Evolutionary conservation across 106 monocot genomes (phyloP), one percentile per base, ranked within the genome.

Genomic region (Platanthera guangdongensis): DNA sequence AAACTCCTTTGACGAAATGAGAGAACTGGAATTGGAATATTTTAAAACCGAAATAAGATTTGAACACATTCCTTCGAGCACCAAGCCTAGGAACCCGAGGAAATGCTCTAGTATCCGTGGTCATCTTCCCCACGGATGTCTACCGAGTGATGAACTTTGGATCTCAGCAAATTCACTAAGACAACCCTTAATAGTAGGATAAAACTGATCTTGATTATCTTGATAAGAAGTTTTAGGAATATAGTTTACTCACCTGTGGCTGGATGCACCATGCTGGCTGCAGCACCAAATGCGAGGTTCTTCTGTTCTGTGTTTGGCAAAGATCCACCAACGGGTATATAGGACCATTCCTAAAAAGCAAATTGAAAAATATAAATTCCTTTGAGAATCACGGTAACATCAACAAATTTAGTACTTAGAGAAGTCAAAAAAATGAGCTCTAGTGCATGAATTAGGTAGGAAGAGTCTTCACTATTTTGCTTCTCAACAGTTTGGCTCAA

Each of bases 201-300:
- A 60, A 60, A 7, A 7, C 59, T 60, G 39, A 21, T 60, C 32
- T 13, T 64, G 4, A 68, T 72, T 8, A 60, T 60, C 8, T 19
- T 60, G 59, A 60, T 21, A 19, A 9, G 19, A 60, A 19, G 59
- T 60, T 60, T 21, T 19, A 60, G 21, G n/a, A 60, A 21, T 21
- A 60, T 30, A 11, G 67, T 67, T 67, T 68, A 25, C 65, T 8
- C 76, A 88, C 96, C 96, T 65, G 96, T 94, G 52, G 96, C 96
- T 68, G 96, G 96, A 87, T 97, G 96, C 54, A 97, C 96, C 93
- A 97, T 93, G 82, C 96, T 97, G 53, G 96, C 96, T 54, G 96
- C 96, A 83, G 96, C 96, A 81, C 96, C 96, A 85, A 97, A 97
- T 52, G 96, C 97, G 77, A 99, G 91, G 77, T 91, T 99, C 69